Percentiles rank a stretch among this genome's conserved stretches.
phyloP scores from a whole-genome alignment of 176 grass and related monocot genomes.

The Oryza coarctata region DNA sequence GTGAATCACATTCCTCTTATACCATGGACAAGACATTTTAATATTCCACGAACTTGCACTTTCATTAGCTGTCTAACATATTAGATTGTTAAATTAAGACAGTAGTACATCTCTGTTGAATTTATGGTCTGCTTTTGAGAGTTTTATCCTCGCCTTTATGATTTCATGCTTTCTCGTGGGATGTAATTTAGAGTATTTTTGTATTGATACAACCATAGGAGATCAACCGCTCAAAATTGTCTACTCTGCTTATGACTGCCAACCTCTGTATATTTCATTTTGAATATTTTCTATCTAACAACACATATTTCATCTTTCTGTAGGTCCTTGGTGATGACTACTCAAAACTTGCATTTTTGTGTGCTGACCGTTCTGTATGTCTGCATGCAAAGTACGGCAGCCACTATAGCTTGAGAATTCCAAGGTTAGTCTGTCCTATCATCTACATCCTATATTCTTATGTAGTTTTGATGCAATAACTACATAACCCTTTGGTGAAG shows the following conservation, averaged over 20 bases:
- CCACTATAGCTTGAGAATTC: constrained; percentile 93
- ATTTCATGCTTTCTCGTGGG: no score
- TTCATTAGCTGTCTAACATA: not conserved
- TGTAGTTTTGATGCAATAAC: not conserved
- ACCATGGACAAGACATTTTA: not conserved
- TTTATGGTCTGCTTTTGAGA: not conserved
- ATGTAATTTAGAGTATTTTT: no score
- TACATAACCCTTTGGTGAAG: not conserved
- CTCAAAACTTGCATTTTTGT: constrained; percentile 88
- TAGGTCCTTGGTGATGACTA: constrained; percentile 85
- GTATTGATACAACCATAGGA: not conserved
- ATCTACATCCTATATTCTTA: not conserved
- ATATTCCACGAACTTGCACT: not conserved
- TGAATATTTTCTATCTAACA: constrained; percentile 22
- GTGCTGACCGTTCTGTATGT: constrained; percentile 85
- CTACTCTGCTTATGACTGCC: not conserved
- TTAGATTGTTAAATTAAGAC: not conserved
- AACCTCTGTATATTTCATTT: constrained; percentile 8
- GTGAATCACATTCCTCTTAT: not conserved
- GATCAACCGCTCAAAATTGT: not conserved
- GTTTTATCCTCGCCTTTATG: no score
- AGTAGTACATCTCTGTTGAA: not conserved
- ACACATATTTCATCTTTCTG: constrained; percentile 25
- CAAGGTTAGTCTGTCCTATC: constrained; percentile 53
- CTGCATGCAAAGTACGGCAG: constrained; percentile 94